Base-by-base conservation (phyloP, 2,329 filamentous ascomycete species). In the Ceratocystiopsis sp. region DNA sequence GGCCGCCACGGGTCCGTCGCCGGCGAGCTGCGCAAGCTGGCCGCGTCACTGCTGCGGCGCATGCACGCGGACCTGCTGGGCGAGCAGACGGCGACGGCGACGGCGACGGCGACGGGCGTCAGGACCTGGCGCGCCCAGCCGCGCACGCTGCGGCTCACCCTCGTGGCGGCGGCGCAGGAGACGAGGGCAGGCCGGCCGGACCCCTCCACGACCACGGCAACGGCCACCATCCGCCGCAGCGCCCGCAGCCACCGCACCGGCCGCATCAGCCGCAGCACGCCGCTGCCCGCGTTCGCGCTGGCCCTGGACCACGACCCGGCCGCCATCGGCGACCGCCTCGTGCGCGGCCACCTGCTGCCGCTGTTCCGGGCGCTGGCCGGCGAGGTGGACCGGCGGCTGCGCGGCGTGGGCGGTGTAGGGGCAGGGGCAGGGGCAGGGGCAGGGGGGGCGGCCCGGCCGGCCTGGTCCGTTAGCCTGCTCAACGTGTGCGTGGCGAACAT, bases 401-500 rank as follows among this genome's bases (percentile, higher is more conserved):
- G 2, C 34, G 37, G 21, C 18, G 25, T 15, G 39, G 19, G 19
- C 61, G 13, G n/a, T n/a, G n/a, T n/a, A n/a, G n/a, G n/a, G n/a
- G n/a, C n/a, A n/a, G n/a, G n/a, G n/a, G n/a, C n/a, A n/a, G 13
- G 5, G 14, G 34, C 35, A 4, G 29, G 3, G 0, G 19, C 35
- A 12, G 25, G 14, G 15, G 25, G 3, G 13, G 19, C 9, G 19
- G 34, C 50, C 69, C n/a, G 29, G 29, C 34, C 67, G 9, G 65
- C 67, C 10, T 93, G 84, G 81, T 83, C 89, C 50, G 60, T 95
- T 16, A 83, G 81, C 49, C 63, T 96, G 42, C 66, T 96, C 46
- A 96, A 95, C 50, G 65, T 96, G 18, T 87, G 84, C 38, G 86
- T 84, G 9, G 81, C 83, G 14, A 93, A 94, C 55, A 89, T 96